Evolutionary conservation across 257 asterid species (phyloP), one percentile per base, ranked within the genome.

Genomic region (Plantago elongata): DNA sequence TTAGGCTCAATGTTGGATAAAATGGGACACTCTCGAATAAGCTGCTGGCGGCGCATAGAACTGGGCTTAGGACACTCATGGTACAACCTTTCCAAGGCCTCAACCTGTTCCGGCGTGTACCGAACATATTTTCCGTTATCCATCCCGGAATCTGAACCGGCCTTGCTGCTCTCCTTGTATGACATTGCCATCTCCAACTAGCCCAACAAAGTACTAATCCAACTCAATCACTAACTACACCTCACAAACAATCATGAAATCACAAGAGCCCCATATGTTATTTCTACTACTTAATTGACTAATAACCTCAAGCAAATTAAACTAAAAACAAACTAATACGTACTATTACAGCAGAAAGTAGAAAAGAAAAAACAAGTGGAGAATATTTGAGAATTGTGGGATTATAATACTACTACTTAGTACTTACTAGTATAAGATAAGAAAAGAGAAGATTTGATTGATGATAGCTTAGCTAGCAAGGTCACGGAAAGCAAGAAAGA

Each of bases 41-140:
- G 85, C 75, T 89, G 96, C 79, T 89, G 96, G 14, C 96, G 84
- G 60, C 96, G 93, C 61, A 85, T 74, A 8, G 96, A 89, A 72
- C 87, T 85, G 17, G 96, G 96, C 69, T 89, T 89, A 38, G 96
- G 96, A 48, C 96, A 89, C 45, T 89, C 96, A 55, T 89, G 95
- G 55, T 89, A 89, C 3, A 89, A 85, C 90, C 95, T 82, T 81
- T 89, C 96, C 54, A 89, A 87, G 43, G 96, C 96, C 55, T 89
- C 96, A 65, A 89, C 93, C 75, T 89, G 96, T 84, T 85, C 94
- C 0, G 89, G 90, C 48, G 96, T 89, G 73, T 86, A 89, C 14
- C 96, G 80, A 54, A 89, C 96, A 70, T 85, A 85, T 64, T 85
- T 89, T 9, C 95, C 95, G 54, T 84, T 84, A 66, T 85, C 96